These are phyloP conservation scores for Dothistroma pini DNA, from an alignment of 2,329 filamentous ascomycete genomes.

Conservation along the genomic window DNA sequence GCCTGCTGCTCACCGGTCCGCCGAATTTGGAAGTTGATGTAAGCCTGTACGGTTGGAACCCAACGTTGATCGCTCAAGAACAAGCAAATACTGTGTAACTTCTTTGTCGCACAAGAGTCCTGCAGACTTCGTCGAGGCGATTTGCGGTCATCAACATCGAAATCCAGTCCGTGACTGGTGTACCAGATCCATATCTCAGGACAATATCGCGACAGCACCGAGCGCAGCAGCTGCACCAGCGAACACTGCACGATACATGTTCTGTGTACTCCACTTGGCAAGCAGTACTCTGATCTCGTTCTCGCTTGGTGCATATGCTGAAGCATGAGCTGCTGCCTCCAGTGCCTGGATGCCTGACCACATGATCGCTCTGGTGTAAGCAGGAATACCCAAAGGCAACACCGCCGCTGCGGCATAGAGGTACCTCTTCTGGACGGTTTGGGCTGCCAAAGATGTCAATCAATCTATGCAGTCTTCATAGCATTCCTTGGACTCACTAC, in stretches of 20 bases:
- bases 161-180: background rate
- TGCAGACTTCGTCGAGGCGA: too few species aligned
- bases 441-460: slow-evolving; percentile 7
- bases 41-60: too few species aligned
- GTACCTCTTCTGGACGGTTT: slow-evolving; percentile 12
- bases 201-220: slow-evolving; percentile 18
- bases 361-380: slow-evolving; percentile 29
- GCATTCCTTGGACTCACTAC: slow-evolving; percentile 13
- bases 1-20: background rate
- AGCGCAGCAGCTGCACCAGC: slow-evolving; percentile 19
- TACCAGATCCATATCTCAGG: background rate
- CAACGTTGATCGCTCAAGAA: too few species aligned
- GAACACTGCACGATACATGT: slow-evolving; percentile 20
- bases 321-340: slow-evolving; percentile 18
- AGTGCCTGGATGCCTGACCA: slow-evolving; percentile 19
- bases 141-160: too few species aligned
- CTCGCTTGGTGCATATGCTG: slow-evolving; percentile 16
- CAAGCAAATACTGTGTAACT: too few species aligned
- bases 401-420: slow-evolving; percentile 26
- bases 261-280: slow-evolving; percentile 25
- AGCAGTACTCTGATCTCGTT: slow-evolving; percentile 24
- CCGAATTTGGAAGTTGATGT: background rate
- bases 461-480: background rate
- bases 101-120: too few species aligned
- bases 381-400: slow-evolving; percentile 24